A percentile compares a stretch with the other conserved stretches of the same genome.
Evolutionary conservation across 495 filamentous ascomycete species (phyloP).

Genomic region (Xylaria bambusicola): DNA sequence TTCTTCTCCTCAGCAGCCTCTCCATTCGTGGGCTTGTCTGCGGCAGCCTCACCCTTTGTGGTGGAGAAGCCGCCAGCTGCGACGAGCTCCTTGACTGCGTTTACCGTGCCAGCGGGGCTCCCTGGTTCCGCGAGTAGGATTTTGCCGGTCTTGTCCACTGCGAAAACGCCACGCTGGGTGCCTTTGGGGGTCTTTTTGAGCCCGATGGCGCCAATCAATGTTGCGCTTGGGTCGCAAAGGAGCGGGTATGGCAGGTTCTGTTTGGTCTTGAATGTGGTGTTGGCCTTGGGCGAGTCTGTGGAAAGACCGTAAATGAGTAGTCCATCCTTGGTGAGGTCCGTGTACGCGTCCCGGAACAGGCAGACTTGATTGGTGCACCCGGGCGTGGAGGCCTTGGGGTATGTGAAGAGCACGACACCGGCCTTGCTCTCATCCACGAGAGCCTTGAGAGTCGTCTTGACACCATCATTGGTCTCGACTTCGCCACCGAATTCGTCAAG

Average conservation of each 20-base stretch:
- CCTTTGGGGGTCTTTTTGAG: conserved; percentile 74
- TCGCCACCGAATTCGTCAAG: conserved; percentile 79
- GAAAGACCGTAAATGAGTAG: conserved; percentile 87
- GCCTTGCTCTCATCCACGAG: conserved; percentile 80
- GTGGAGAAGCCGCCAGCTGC: conserved; percentile 23
- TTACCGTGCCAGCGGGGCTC: conserved; percentile 60
- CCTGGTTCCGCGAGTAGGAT: conserved; percentile 63
- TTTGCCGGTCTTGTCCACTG: conserved; percentile 74
- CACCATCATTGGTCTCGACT: conserved; percentile 80
- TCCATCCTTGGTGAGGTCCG: conserved; percentile 74
- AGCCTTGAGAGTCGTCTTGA: conserved; percentile 70
- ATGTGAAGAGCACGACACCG: conserved; percentile 91
- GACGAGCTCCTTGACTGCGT: conserved; percentile 57
- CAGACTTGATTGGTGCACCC: conserved; percentile 95
- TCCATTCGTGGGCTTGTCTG: conserved; percentile 26
- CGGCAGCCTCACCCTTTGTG: conserved; percentile 22
- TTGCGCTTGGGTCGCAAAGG: conserved; percentile 75
- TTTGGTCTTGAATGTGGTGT: conserved; percentile 87
- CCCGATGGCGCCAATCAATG: conserved; percentile 73
- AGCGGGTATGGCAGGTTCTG: conserved; percentile 86
- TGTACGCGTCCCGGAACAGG: conserved; percentile 82
- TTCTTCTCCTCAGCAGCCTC: conserved; percentile 26
- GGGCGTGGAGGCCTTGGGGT: conserved; percentile 91
- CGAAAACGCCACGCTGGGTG: conserved; percentile 84
- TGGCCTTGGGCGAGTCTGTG: conserved; percentile 80